Evolutionary conservation across 2,329 filamentous ascomycete genomes (phyloP).

Genomic region (Fusarium citri): DNA sequence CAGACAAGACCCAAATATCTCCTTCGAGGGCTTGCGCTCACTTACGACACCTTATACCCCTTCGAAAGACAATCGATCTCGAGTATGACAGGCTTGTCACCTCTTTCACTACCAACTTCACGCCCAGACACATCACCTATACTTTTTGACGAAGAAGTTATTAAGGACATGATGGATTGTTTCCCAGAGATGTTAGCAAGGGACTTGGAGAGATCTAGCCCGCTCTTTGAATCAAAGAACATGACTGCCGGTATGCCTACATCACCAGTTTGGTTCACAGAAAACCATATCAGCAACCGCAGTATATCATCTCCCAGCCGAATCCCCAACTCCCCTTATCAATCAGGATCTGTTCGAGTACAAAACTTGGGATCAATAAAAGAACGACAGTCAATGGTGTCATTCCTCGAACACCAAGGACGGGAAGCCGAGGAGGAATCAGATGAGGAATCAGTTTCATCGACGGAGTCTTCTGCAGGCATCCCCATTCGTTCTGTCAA

Average conservation of each 20-base stretch:
- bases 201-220: slow-evolving; percentile 63
- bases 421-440: slow-evolving; percentile 45
- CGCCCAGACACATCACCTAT: slow-evolving; percentile 41
- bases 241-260: slow-evolving; percentile 65
- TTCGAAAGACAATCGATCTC: slow-evolving; percentile 51
- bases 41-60: slow-evolving; percentile 34
- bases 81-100: slow-evolving; percentile 55
- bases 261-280: slow-evolving; percentile 50
- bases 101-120: slow-evolving; percentile 51
- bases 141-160: slow-evolving; percentile 41
- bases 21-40: slow-evolving; percentile 14
- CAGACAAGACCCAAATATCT: slow-evolving; percentile 35
- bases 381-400: slow-evolving; percentile 52
- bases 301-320: slow-evolving; percentile 35
- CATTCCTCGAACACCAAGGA: slow-evolving; percentile 48
- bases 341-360: slow-evolving; percentile 47
- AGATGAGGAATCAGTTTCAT: slow-evolving; percentile 50
- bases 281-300: slow-evolving; percentile 33
- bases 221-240: slow-evolving; percentile 61
- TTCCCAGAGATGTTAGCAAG: slow-evolving; percentile 67
- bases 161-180: slow-evolving; percentile 55
- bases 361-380: slow-evolving; percentile 52
- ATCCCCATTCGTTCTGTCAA: slow-evolving; percentile 50
- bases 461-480: slow-evolving; percentile 49
- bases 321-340: slow-evolving; percentile 44